Evolutionary conservation across 2,329 filamentous ascomycete genomes (phyloP).

Genomic region (Ophiostoma novo-ulmi): DNA sequence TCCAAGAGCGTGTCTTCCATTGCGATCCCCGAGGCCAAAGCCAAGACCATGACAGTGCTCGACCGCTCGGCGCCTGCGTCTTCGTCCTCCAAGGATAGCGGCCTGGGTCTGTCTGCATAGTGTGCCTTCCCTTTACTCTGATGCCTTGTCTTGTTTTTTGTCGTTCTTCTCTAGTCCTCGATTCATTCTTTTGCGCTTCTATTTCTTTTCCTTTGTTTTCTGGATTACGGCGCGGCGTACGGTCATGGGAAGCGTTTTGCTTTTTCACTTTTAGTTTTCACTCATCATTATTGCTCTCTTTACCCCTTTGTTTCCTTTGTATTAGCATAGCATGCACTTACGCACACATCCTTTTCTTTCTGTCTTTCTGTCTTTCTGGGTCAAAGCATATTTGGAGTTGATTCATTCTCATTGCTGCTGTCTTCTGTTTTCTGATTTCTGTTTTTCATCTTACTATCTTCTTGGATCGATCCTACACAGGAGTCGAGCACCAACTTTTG

Average conservation of each 20-base stretch:
- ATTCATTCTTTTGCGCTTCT: conserved; percentile 6
- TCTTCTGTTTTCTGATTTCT: not conserved
- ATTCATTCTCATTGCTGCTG: conserved; percentile 1
- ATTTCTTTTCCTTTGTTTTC: conserved; percentile 4
- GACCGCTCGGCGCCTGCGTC: not conserved
- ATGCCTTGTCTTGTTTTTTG: not conserved
- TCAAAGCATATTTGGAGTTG: not conserved
- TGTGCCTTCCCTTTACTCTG: not conserved
- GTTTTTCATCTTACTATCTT: not conserved
- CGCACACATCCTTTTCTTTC: not conserved
- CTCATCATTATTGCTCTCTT: not conserved
- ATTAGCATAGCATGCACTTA: conserved; percentile 15
- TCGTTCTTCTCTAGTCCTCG: not conserved
- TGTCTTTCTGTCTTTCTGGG: not conserved
- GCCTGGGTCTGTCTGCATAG: conserved; percentile 29
- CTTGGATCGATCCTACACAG: not conserved
- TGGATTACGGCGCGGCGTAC: conserved; percentile 18
- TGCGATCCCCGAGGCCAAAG: not conserved
- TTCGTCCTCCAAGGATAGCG: conserved; percentile 31
- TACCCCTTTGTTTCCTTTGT: conserved; percentile 17
- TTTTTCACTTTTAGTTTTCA: not conserved
- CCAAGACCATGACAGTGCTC: not conserved
- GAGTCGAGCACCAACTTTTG: not conserved
- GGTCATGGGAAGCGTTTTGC: conserved; percentile 16
- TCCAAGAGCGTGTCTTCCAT: not conserved